Evolutionary conservation across 176 grass and related monocot genomes (phyloP), one percentile per base, ranked within the genome.

Genomic region (Zoysia pacifica): DNA sequence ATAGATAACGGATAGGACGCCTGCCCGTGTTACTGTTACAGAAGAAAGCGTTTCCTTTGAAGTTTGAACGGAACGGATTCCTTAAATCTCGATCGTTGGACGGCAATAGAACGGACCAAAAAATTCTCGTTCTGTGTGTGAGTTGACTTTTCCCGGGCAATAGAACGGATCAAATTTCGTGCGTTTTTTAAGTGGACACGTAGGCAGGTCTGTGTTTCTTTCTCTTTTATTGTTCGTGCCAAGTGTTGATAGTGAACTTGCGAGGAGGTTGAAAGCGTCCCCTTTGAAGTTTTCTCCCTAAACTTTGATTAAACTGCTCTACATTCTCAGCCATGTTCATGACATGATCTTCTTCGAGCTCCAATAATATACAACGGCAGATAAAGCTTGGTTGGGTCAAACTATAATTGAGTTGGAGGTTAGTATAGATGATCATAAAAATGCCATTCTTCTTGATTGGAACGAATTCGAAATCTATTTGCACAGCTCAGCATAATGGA

Each of bases 1-100:
- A 79, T 49, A 67, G 76, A 85, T 79, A 79, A 85, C 28, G 54
- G 74, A 77, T 76, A 65, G 67, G 39, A 59, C 12, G 52, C 45
- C 49, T 43, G 36, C 44, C 7, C 47, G 59, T 35, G 2, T 47
- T 70, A 15, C 52, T 28, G 28, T 28, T 28, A 52, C 3, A 52
- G 11, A 52, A 13, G 18, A 55, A 55, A 15, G 51, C 51, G 5
- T 55, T 55, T 5, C 53, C 53, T 18, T 15, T 55, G 5, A 18
- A 55, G 5, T 55, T 15, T 55, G 5, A 18, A 55, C 15, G 16
- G 53, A 55, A 55, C 50, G 50, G 4, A 52, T 52, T 14, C 37
- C 62, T 40, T 65, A 40, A 2, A 7, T 28, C 10, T 28, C 37
- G 46, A 14, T n/a, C 76, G 63, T 67, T 7, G 6, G 48, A 67